Evolutionary conservation across 352 stramenopile genomes (phyloP), one percentile per base, ranked within the genome.

Genomic region (Aphanomyces astaci): DNA sequence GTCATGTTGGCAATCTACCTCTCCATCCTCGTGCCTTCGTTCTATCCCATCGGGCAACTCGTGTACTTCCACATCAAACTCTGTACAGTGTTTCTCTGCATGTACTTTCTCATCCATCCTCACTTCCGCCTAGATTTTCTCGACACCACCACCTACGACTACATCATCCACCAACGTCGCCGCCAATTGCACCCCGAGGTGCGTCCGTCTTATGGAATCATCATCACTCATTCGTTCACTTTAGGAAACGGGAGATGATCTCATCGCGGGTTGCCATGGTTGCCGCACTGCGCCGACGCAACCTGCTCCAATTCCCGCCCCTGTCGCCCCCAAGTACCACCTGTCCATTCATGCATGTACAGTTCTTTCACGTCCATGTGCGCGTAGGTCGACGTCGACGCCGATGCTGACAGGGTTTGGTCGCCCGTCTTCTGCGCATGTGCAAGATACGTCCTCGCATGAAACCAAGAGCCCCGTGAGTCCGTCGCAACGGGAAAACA

Each of bases 91-190:
- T 68, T 22, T 19, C 24, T n/a, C 10, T 28, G 19, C 25, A 65
- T 5, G 33, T 39, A 19, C 31, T 64, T 46, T 63, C 53, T 62
- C 27, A 39, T 54, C 2, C 67, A 25, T 64, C 17, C 52, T 17
- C 63, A 19, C 7, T 13, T 4, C 22, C 40, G 19, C 2, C 9
- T 60, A 40, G 22, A 43, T 27, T 27, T 36, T 15, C 31, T 43
- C 1, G 54, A 94, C 63, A 84, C 90, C 53, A 94, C 86, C 13
- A 94, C 86, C 0, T 94, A 94, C 66, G 86, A 94, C 71, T 94
- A 90, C 73, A 94, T 94, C 74, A 85, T 94, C 25, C 32, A 65
- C 11, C 56, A 65, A 43, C 36, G 36, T 15, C 36, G 36, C 36
- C 36, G 36, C 15, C 36, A 43, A 43, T 43, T 43, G 36, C 36